Conservation (phyloP, 441 rosid genomes). For the Pelargonium citronellum region DNA sequence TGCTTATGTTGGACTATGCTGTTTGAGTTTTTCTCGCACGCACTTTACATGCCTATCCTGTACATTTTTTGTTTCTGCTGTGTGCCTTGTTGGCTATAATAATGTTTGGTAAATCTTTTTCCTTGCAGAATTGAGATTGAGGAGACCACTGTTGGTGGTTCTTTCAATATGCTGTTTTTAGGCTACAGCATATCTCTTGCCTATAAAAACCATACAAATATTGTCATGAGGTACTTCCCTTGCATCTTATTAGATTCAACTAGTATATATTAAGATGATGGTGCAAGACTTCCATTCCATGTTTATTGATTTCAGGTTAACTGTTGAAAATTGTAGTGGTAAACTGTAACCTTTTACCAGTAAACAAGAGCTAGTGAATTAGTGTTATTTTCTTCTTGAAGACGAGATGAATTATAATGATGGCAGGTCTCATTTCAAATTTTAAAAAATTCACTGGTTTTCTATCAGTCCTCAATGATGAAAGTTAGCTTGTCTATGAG, state of each 20-base stretch:
- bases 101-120: background rate
- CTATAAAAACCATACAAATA: constrained; percentile 87
- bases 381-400: background rate
- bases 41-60: background rate
- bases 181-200: constrained; percentile 77
- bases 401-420: background rate
- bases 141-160: constrained; percentile 73
- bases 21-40: background rate
- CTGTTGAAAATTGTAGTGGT: background rate
- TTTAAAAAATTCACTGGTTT: background rate
- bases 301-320: background rate
- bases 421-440: background rate
- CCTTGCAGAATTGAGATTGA: constrained; percentile 74
- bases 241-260: constrained; percentile 1
- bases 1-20: background rate
- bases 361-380: background rate
- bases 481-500: background rate
- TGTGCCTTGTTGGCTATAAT: constrained; percentile 3
- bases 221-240: constrained; percentile 62
- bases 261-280: background rate
- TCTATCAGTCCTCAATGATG: background rate
- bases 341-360: background rate
- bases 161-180: constrained; percentile 88
- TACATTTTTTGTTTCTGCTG: constrained; percentile 2
- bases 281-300: background rate